Base-by-base conservation (phyloP, 78 protist species). In the Chrysochromulina parva region DNA sequence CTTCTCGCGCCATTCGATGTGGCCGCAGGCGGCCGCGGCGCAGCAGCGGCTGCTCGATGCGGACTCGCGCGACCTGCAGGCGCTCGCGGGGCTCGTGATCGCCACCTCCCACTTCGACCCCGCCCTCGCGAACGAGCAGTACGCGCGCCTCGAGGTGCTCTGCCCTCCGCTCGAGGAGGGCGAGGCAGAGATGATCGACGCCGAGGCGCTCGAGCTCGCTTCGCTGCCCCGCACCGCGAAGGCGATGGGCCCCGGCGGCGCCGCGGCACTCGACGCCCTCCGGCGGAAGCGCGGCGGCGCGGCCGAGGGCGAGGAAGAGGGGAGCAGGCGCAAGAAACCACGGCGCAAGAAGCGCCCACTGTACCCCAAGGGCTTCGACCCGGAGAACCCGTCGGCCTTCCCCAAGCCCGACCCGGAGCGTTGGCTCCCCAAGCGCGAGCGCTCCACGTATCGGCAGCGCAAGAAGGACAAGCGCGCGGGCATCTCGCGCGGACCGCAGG, bases 371-470 rank as follows among this genome's bases (percentile, higher is more conserved):
- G 86, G 86, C 48, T 78, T 53, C 60, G 86, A 78, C 60, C 86
- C 86, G 11, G 86, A 5, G 62, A 48, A 6, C 62, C 86, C 86
- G 28, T 22, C 16, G 5, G 7, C 6, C n/a, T 4, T 14, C 14
- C 86, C 86, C 11, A 28, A 58, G 60, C 86, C 86, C 47, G 86
- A 78, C 16, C 86, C 86, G 9, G 86, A 78, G 86, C 86, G 86
- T 0, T 78, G 86, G 86, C 47, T 78, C 48, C 86, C 86, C 11
- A 78, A 78, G 86, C 59, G n/a, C 10, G 86, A 78, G 60, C 86
- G 86, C 24, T 53, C 62, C 17, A 78, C 26, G 22, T 78, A 78
- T 17, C 84, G 84, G 26, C 58, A 6, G 14, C 54, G 52, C 6
- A 74, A 74, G 84, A 48, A 38, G 57, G 52, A 50, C 84, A 11